Percentiles rank a stretch among this genome's conserved stretches.
These are phyloP conservation scores for Avicennia marina DNA, from an alignment of 257 asterid species.

Conservation along the genomic window DNA sequence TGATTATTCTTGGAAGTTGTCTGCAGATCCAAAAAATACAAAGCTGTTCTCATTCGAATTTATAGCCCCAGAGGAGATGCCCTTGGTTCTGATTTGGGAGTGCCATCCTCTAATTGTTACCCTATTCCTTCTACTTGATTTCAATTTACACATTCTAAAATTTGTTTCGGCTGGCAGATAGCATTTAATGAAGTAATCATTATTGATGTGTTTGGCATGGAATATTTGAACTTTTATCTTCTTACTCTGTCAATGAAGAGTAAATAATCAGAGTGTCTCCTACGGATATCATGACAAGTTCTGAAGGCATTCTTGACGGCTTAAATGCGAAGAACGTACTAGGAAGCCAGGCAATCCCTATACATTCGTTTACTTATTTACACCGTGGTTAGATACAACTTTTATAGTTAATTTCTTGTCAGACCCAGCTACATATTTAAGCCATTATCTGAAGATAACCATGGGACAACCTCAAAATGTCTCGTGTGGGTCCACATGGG, in stretches of 20 bases:
- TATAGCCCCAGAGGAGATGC: conserved; percentile 99
- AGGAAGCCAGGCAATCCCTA: background rate
- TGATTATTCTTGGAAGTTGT: background rate
- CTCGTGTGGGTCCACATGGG: background rate
- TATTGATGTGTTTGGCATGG: too few relatives aligned
- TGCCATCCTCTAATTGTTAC: conserved; percentile 4
- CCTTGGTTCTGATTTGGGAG: conserved; percentile 99
- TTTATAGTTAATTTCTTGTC: background rate
- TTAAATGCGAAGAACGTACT: background rate
- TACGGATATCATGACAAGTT: background rate
- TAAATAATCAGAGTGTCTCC: background rate
- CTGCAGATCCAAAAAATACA: conserved; percentile 84
- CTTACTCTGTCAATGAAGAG: background rate
- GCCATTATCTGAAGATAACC: background rate
- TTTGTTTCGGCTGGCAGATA: too few relatives aligned
- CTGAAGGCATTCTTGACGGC: background rate
- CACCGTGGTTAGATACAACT: background rate
- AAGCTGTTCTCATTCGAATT: conserved; percentile 87
- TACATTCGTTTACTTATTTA: background rate
- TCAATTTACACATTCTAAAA: too few relatives aligned
- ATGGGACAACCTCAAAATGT: background rate
- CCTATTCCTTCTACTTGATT: too few relatives aligned
- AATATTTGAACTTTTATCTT: background rate
- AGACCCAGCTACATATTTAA: background rate
- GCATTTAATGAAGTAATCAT: too few relatives aligned